Conservation (phyloP, 805 yeast species). For the Candida adriatica region DNA sequence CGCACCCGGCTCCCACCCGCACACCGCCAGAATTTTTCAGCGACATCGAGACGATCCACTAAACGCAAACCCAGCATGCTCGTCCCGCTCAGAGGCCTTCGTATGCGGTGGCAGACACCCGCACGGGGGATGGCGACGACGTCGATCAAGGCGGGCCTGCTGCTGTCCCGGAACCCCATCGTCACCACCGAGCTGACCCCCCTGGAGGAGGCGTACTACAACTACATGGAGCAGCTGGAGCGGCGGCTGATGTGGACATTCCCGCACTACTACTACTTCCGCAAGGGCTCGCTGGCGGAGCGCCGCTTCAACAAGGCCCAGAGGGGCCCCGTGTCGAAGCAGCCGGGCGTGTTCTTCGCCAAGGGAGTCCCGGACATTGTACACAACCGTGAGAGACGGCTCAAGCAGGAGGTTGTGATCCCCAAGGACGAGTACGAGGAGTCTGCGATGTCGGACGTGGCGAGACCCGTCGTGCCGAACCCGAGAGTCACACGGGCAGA, state of each 20-base stretch:
- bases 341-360: slow-evolving; percentile 72
- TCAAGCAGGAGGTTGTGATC: slow-evolving; percentile 68
- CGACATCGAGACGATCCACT: no score
- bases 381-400: slow-evolving; percentile 83
- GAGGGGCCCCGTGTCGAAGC: slow-evolving; percentile 63
- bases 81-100: slow-evolving; percentile 19
- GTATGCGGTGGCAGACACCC: slow-evolving; percentile 15
- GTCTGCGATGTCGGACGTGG: slow-evolving; percentile 46
- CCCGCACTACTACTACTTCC: slow-evolving; percentile 88
- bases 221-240: slow-evolving; percentile 81
- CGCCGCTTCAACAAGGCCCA: slow-evolving; percentile 72
- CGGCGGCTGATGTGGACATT: slow-evolving; percentile 95
- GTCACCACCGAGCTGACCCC: slow-evolving; percentile 69
- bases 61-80: no score
- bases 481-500: slow-evolving; percentile 79
- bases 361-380: slow-evolving; percentile 81
- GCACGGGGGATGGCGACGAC: slow-evolving; percentile 14
- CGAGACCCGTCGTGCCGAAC: slow-evolving; percentile 63
- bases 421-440: slow-evolving; percentile 44
- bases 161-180: slow-evolving; percentile 78
- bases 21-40: no score
- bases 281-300: slow-evolving; percentile 83
- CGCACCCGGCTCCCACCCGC: no score
- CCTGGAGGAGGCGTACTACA: slow-evolving; percentile 69
- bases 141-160: slow-evolving; percentile 39